Evolutionary conservation across 495 filamentous ascomycete genomes (phyloP).

Genomic region (Diplogelasinospora grovesii): DNA sequence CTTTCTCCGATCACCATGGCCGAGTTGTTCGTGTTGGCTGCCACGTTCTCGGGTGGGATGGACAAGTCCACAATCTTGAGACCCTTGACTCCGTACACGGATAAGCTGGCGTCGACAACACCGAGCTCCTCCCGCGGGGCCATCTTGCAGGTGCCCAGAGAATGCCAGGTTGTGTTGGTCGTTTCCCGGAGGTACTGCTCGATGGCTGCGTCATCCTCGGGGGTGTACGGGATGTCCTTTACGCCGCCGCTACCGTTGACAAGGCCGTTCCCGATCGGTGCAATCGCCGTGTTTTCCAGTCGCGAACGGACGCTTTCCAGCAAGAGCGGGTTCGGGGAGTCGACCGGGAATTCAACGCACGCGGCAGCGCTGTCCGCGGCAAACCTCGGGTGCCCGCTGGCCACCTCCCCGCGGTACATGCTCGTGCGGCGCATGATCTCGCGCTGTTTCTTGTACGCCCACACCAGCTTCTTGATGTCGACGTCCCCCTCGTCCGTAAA

Average conservation of each 20-base stretch:
- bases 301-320: no score
- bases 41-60: conserved; percentile 53
- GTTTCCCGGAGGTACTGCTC: conserved; percentile 13
- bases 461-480: conserved; percentile 39
- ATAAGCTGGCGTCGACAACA: conserved; percentile 17
- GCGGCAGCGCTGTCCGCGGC: conserved; percentile 36
- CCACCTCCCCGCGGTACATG: conserved; percentile 48
- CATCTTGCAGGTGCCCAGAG: conserved; percentile 22
- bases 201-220: conserved; percentile 43
- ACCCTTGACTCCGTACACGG: conserved; percentile 14
- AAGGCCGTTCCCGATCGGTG: no score
- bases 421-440: conserved; percentile 50
- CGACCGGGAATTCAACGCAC: conserved; percentile 31
- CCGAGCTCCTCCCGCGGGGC: conserved; percentile 9
- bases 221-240: conserved; percentile 16
- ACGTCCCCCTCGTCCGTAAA: conserved; percentile 33
- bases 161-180: conserved; percentile 21
- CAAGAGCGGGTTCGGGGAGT: no score
- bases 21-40: conserved; percentile 54
- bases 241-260: conserved; percentile 10
- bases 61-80: conserved; percentile 28
- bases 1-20: conserved; percentile 56
- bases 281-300: no score
- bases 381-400: conserved; percentile 46
- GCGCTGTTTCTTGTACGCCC: conserved; percentile 49